Evolutionary conservation across 768 basidiomycete species (phyloP).

Genomic region (Suillus spraguei): DNA sequence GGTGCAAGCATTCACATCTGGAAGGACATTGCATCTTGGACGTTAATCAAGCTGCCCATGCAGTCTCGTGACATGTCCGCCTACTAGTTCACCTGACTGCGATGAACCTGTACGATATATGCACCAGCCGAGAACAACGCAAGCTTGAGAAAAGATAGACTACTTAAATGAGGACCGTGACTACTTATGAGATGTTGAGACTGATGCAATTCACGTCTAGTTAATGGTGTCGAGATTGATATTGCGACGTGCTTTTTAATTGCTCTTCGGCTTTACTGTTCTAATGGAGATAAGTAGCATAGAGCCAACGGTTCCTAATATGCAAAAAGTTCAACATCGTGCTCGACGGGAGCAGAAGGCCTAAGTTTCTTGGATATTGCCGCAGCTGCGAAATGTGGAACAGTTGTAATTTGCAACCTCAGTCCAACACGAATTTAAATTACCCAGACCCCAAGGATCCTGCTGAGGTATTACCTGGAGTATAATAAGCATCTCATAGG

Average conservation of each 20-base stretch:
- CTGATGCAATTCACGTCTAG: background rate
- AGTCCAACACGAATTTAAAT: no score
- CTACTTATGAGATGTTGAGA: background rate
- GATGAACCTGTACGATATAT: background rate
- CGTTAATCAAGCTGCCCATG: conserved; percentile 60
- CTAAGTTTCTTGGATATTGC: no score
- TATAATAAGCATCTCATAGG: no score
- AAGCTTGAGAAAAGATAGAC: background rate
- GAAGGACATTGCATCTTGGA: conserved; percentile 60
- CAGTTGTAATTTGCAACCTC: no score
- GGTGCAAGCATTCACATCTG: conserved; percentile 67
- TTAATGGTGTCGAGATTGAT: background rate
- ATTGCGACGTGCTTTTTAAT: background rate
- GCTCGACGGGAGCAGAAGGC: no score
- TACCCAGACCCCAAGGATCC: no score
- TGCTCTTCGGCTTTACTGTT: background rate
- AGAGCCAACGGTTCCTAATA: no score
- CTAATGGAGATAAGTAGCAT: no score
- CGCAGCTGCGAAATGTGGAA: no score
- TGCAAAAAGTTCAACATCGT: no score
- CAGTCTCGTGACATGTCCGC: conserved; percentile 56
- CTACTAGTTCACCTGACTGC: conserved; percentile 19
- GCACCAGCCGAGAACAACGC: background rate
- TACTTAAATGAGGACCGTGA: background rate
- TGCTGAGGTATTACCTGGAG: no score